These are phyloP conservation scores for Taphrina flavorubra DNA, from an alignment of 1,139 yeast genomes.

Conservation along the genomic window DNA sequence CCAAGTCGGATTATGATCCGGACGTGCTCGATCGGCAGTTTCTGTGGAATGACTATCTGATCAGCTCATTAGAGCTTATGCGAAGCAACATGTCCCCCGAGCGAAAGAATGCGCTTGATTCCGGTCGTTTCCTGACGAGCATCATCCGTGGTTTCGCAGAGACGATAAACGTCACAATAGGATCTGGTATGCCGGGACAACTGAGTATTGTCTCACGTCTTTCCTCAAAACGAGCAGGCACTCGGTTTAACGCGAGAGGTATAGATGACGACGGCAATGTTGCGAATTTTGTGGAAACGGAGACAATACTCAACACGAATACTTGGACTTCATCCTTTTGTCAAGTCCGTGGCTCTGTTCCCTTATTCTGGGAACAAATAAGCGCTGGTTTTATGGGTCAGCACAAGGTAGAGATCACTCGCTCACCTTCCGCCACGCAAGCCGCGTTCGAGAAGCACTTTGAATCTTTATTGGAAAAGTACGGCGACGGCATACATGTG, in stretches of 20 bases:
- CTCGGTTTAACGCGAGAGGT: constrained; percentile 91
- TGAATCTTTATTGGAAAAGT: constrained; percentile 67
- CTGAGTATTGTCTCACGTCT: constrained; percentile 87
- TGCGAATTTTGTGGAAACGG: constrained; percentile 96
- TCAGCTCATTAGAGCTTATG: constrained; percentile 78
- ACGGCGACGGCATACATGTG: constrained; percentile 79
- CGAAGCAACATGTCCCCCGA: constrained; percentile 69
- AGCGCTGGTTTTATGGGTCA: constrained; percentile 69
- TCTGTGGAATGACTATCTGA: constrained; percentile 96
- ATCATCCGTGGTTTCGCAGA: constrained; percentile 95
- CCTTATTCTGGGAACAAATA: constrained; percentile 98
- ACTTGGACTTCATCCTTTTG: constrained; percentile 72
- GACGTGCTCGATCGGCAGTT: constrained; percentile 73
- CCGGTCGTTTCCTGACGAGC: constrained; percentile 80
- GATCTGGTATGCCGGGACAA: constrained; percentile 57
- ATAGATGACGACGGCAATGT: constrained; percentile 94
- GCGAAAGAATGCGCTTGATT: constrained; percentile 63
- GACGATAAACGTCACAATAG: constrained; percentile 63
- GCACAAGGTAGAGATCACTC: constrained; percentile 75
- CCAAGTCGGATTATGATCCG: constrained; percentile 46
- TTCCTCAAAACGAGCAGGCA: constrained; percentile 93
- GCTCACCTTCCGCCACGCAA: constrained; percentile 90
- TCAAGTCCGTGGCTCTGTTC: constrained; percentile 92
- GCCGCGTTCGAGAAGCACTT: constrained; percentile 88
- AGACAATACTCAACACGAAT: constrained; percentile 68